A percentile compares a stretch with the other conserved stretches of the same genome.
These are phyloP conservation scores for Cutaneotrichosporon dermatis DNA, from an alignment of 1,284 basidiomycete species.

Conservation along the genomic window DNA sequence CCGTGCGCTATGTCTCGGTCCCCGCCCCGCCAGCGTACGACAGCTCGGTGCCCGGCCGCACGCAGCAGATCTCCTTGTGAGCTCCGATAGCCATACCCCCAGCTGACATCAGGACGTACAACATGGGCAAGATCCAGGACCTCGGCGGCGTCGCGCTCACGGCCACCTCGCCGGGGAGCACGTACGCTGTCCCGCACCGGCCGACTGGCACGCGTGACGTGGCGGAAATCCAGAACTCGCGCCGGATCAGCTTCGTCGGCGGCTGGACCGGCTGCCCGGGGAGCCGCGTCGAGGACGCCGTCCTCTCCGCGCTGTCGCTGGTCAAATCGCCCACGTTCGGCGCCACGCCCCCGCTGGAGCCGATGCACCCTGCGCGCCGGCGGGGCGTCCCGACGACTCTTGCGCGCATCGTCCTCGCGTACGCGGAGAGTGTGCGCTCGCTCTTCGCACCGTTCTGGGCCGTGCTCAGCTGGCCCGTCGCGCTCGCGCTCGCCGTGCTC, in stretches of 20 bases:
- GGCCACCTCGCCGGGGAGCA: background rate
- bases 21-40: conserved; percentile 17
- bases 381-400: background rate
- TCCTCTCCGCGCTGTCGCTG: conserved; percentile 54
- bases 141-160: conserved; percentile 49
- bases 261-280: conserved; percentile 62
- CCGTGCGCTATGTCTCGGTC: background rate
- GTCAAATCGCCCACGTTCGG: conserved; percentile 38
- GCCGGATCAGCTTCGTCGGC: conserved; percentile 67
- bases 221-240: conserved; percentile 58
- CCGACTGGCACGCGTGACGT: background rate
- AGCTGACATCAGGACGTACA: conserved; percentile 51
- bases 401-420: conserved; percentile 1
- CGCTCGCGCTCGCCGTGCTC: conserved; percentile 5
- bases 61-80: conserved; percentile 57
- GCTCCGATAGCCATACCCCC: conserved; percentile 30
- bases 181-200: background rate
- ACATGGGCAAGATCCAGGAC: conserved; percentile 75
- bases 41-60: background rate
- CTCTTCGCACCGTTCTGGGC: conserved; percentile 5
- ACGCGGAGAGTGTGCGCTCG: conserved; percentile 6
- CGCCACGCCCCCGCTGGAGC: conserved; percentile 46
- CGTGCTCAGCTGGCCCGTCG: conserved; percentile 11
- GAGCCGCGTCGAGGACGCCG: conserved; percentile 76
- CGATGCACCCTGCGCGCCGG: background rate